phyloP scores from a whole-genome alignment of 371 early-diverging fungal species.

The Mucor mucedo region DNA sequence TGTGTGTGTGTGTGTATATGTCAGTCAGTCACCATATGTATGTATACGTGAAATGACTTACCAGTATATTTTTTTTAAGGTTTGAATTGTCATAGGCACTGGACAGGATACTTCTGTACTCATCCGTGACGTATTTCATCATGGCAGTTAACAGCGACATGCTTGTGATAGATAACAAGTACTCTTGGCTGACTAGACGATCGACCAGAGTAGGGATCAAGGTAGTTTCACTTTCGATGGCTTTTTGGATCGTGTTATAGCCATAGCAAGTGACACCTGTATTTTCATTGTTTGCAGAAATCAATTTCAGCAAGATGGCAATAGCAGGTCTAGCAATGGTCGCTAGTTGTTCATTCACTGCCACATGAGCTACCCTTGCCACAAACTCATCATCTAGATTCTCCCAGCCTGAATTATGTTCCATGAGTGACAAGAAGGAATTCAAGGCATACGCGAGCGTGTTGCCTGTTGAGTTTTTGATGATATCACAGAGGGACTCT shows the following conservation, averaged over 20 bases:
- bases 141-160: slow-evolving; percentile 67
- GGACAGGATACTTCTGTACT: slow-evolving; percentile 53
- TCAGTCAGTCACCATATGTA: neutral
- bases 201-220: slow-evolving; percentile 64
- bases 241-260: slow-evolving; percentile 49
- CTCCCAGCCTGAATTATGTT: slow-evolving; percentile 71
- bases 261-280: slow-evolving; percentile 21
- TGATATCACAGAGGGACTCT: slow-evolving; percentile 64
- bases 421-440: slow-evolving; percentile 70
- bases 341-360: slow-evolving; percentile 68
- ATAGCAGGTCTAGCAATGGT: slow-evolving; percentile 79
- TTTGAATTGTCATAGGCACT: slow-evolving; percentile 55
- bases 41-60: slow-evolving; percentile 24
- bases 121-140: slow-evolving; percentile 66
- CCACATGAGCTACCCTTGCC: slow-evolving; percentile 58
- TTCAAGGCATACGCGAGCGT: slow-evolving; percentile 77
- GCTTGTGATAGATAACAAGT: slow-evolving; percentile 68
- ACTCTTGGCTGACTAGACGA: slow-evolving; percentile 68
- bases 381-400: slow-evolving; percentile 60
- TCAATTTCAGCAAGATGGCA: slow-evolving; percentile 69
- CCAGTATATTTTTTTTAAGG: slow-evolving; percentile 50
- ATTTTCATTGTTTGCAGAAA: slow-evolving; percentile 47
- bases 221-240: slow-evolving; percentile 56
- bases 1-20: neutral
- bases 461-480: slow-evolving; percentile 64